Conservation (phyloP, 2,329 filamentous ascomycete genomes). For the Pseudogymnoascus sp. region DNA sequence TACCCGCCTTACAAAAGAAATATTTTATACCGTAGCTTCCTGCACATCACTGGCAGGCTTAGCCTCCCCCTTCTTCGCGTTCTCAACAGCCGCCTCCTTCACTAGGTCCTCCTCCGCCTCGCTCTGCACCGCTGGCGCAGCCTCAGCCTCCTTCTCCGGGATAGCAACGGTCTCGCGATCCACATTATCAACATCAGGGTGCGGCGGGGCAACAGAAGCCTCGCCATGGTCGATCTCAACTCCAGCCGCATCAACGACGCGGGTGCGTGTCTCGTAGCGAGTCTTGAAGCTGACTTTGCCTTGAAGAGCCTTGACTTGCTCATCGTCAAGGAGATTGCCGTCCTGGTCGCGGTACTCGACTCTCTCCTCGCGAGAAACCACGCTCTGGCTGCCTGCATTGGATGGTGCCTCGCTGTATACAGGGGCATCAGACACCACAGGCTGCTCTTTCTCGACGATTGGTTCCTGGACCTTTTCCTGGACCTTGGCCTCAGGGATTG, state of each 20-base stretch:
- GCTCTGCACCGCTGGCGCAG: conserved; percentile 33
- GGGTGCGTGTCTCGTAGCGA: conserved; percentile 88
- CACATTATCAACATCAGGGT: conserved; percentile 43
- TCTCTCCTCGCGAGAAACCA: conserved; percentile 57
- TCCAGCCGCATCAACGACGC: conserved; percentile 69
- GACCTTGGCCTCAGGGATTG: conserved; percentile 13
- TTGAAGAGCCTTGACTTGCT: conserved; percentile 74
- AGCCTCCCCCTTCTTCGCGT: conserved; percentile 38
- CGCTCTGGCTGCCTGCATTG: conserved; percentile 19
- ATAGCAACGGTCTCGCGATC: conserved; percentile 47
- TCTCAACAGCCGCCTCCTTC: conserved; percentile 49
- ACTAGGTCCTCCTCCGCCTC: conserved; percentile 44
- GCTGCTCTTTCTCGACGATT: conserved; percentile 18
- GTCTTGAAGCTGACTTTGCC: conserved; percentile 96
- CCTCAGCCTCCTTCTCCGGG: conserved; percentile 29
- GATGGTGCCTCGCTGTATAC: conserved; percentile 15
- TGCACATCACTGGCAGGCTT: conserved; percentile 57
- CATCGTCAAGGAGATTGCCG: conserved; percentile 77
- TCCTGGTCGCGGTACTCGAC: conserved; percentile 93
- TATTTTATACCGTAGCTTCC: conserved; percentile 36
- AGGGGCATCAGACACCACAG: conserved; percentile 24
- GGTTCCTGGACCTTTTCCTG: conserved; percentile 20
- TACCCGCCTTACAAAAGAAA: conserved; percentile 1
- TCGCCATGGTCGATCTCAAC: conserved; percentile 52
- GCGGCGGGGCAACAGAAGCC: conserved; percentile 19